Evolutionary conservation across 2,329 filamentous ascomycete species (phyloP), one percentile per base, ranked within the genome.

Genomic region (Verticillium longisporum): DNA sequence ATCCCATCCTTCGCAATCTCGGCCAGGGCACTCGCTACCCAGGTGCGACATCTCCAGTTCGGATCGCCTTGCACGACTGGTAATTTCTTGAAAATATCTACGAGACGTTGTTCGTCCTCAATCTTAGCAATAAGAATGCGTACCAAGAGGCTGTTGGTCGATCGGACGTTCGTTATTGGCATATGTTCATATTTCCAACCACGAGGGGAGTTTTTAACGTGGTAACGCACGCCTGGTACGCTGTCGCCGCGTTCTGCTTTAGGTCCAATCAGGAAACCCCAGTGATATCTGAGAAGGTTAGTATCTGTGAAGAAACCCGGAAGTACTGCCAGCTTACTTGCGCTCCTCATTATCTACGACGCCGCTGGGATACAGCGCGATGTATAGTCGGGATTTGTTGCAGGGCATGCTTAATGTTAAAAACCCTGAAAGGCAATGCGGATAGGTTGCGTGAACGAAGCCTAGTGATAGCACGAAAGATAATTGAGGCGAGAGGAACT

Each of bases 91-190:
- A 79, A 58, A 33, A 76, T 72, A 1, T 67, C 58, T 14, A 71
- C 34, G 3, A 79, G 69, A 1, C 69, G 67, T 15, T 61, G 18
- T 57, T 74, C 66, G 61, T 78, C 67, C 21, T 68, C 65, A 33
- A 79, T 62, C 64, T 80, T 79, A 37, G 71, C 75, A 59, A 78
- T 70, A 13, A 74, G 3, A 61, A 78, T 60, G 9, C 75, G 75
- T 1, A 67, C 73, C 34, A 80, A 71, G 9, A 78, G 70, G 18
- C 32, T 71, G 31, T 38, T 60, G 2, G 71, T 70, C 50, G 1
- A 61, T 21, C 59, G 63, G 1, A 70, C 65, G 15, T 73, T 64
- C 0, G n/a, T 1, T 1, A 70, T 14, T 7, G 14, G 0, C 0
- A 37, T 1, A 18, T 73, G 68, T 34, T 72, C 69, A 38, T 70